phyloP scores from a whole-genome alignment of 305 asterid species.

The Plantago coronopus region DNA sequence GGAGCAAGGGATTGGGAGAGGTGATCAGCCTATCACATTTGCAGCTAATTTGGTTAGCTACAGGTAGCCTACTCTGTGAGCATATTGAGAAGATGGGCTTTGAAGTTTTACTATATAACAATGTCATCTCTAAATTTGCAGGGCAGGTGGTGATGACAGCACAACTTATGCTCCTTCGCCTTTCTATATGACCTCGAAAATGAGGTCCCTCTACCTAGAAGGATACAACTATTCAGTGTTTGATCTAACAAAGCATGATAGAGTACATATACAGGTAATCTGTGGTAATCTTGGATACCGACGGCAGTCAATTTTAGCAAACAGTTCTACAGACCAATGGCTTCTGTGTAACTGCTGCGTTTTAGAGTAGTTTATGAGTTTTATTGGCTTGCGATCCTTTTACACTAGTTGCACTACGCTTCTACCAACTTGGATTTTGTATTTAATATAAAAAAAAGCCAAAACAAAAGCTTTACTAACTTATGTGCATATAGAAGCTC shows the following conservation, averaged over 20 bases:
- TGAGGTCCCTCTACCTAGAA: conserved; percentile 85
- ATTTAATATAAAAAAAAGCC: no score
- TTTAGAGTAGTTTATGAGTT: no score
- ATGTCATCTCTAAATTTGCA: conserved; percentile 26
- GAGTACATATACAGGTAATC: conserved; percentile 78
- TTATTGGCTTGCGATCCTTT: no score
- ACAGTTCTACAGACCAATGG: no score
- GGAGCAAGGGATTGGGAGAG: conserved; percentile 97
- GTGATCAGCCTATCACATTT: conserved; percentile 89
- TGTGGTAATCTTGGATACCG: conserved; percentile 1
- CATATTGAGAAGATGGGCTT: not conserved
- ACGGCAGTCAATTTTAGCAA: not conserved
- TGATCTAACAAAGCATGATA: conserved; percentile 69
- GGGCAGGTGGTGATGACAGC: conserved; percentile 92
- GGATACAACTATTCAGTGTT: conserved; percentile 83
- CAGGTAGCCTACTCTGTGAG: conserved; percentile 41
- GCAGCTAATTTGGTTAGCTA: conserved; percentile 94
- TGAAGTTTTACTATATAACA: not conserved
- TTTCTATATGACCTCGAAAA: conserved; percentile 78
- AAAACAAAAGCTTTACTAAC: no score
- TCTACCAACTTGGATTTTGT: no score
- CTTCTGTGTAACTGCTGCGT: no score
- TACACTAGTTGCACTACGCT: no score
- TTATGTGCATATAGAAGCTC: no score
- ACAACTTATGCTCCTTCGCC: conserved; percentile 98